Evolutionary conservation across 495 filamentous ascomycete genomes (phyloP).

Genomic region (Letharia columbiana): DNA sequence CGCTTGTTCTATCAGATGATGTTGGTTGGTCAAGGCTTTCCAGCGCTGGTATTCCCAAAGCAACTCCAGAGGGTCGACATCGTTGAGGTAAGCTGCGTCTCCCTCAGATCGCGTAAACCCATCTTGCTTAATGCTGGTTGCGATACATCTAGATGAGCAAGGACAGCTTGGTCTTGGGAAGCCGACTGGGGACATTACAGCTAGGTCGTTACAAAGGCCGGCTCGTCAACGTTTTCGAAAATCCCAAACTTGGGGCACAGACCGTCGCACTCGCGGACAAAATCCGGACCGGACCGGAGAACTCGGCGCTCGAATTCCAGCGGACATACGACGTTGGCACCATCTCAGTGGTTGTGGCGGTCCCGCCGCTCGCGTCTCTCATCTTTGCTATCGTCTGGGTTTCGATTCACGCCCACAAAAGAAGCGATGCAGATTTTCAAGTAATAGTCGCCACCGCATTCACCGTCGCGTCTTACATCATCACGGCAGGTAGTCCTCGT

Average conservation of each 20-base stretch:
- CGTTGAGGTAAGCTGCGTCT: not conserved
- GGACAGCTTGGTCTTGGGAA: conserved; percentile 3
- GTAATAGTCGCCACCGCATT: not conserved
- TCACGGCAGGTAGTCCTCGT: not conserved
- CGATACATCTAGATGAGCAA: not conserved
- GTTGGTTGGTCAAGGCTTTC: conserved; percentile 2
- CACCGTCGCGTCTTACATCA: not conserved
- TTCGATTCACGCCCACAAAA: not conserved
- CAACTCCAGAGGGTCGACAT: not conserved
- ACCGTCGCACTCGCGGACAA: not conserved
- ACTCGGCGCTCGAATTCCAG: not conserved
- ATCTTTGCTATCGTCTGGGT: not conserved
- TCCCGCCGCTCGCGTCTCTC: not conserved
- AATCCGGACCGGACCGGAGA: not conserved
- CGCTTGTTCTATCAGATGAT: not conserved
- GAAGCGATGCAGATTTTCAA: not conserved
- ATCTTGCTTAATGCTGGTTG: not conserved
- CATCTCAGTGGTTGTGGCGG: not conserved
- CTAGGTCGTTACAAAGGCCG: not conserved
- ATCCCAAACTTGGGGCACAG: not conserved
- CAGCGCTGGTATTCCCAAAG: not conserved
- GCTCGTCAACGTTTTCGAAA: conserved; percentile 1
- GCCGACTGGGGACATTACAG: not conserved
- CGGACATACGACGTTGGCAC: not conserved
- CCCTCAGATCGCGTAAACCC: not conserved